phyloP scores from a whole-genome alignment of 1,284 basidiomycete species.

The Cystobasidium slooffiae region DNA sequence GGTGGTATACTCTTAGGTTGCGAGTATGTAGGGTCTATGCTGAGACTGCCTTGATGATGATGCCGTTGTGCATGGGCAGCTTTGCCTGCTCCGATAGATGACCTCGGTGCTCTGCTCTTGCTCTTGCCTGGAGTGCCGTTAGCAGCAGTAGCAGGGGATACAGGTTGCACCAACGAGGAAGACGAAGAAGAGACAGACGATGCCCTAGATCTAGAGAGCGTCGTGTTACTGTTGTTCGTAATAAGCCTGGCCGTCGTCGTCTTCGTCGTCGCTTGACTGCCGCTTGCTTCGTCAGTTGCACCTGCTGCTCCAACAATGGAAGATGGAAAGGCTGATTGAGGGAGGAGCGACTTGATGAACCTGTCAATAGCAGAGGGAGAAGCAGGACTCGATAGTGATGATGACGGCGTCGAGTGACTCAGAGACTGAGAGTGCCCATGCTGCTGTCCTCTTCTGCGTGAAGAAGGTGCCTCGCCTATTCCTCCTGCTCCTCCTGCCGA shows the following conservation, averaged over 20 bases:
- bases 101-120: not conserved
- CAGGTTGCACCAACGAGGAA: not conserved
- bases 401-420: slow-evolving; percentile 4
- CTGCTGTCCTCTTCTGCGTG: not conserved
- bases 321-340: slow-evolving; percentile 13
- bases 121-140: not conserved
- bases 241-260: not conserved
- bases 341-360: slow-evolving; percentile 7
- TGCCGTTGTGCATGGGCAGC: slow-evolving; percentile 3
- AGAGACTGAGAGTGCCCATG: not conserved
- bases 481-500: not conserved
- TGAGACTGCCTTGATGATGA: not conserved
- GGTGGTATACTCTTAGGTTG: not conserved
- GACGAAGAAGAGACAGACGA: not conserved
- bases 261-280: slow-evolving; percentile 6
- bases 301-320: not conserved
- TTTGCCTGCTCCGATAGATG: slow-evolving; percentile 11
- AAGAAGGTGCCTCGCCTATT: slow-evolving; percentile 18
- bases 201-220: not conserved
- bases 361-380: slow-evolving; percentile 6
- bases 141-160: not conserved
- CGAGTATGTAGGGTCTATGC: not conserved
- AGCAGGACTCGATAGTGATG: not conserved
- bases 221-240: not conserved
- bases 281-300: not conserved